Evolutionary conservation across 805 yeast species (phyloP).

Genomic region (Isabelozyma rhagii): DNA sequence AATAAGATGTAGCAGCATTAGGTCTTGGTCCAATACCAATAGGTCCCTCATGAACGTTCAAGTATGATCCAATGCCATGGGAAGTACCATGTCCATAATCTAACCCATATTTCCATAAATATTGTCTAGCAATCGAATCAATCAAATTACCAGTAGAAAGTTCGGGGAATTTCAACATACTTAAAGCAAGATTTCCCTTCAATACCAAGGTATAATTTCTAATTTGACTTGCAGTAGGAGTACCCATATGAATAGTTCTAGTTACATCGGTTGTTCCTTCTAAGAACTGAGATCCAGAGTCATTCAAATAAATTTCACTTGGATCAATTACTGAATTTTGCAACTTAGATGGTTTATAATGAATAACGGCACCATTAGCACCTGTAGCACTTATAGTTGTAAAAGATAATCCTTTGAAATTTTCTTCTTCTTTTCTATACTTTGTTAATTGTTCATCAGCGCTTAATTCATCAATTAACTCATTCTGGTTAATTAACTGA

Average conservation of each 20-base stretch:
- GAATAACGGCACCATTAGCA: slow-evolving; percentile 73
- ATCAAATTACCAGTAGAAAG: slow-evolving; percentile 52
- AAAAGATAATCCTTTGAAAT: slow-evolving; percentile 64
- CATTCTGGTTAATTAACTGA: slow-evolving; percentile 40
- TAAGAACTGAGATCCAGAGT: slow-evolving; percentile 59
- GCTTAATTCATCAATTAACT: slow-evolving; percentile 52
- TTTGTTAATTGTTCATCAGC: slow-evolving; percentile 50
- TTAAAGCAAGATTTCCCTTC: slow-evolving; percentile 53
- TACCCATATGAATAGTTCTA: slow-evolving; percentile 53
- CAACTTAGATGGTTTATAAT: slow-evolving; percentile 57
- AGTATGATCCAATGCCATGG: slow-evolving; percentile 61
- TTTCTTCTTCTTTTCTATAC: slow-evolving; percentile 38
- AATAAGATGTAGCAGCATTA: slow-evolving; percentile 39
- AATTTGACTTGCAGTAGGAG: slow-evolving; percentile 45
- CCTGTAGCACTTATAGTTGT: slow-evolving; percentile 76
- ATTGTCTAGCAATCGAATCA: slow-evolving; percentile 58
- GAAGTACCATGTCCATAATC: slow-evolving; percentile 66
- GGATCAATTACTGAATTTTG: slow-evolving; percentile 50
- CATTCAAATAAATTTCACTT: slow-evolving; percentile 50
- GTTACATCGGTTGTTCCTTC: slow-evolving; percentile 68
- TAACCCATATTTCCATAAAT: slow-evolving; percentile 52
- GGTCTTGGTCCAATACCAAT: slow-evolving; percentile 59
- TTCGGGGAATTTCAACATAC: slow-evolving; percentile 51
- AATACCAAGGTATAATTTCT: slow-evolving; percentile 55
- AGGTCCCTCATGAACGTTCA: slow-evolving; percentile 64